Evolutionary conservation across 495 filamentous ascomycete species (phyloP), one percentile per base, ranked within the genome.

Genomic region (Staphylotrichum longicolle): DNA sequence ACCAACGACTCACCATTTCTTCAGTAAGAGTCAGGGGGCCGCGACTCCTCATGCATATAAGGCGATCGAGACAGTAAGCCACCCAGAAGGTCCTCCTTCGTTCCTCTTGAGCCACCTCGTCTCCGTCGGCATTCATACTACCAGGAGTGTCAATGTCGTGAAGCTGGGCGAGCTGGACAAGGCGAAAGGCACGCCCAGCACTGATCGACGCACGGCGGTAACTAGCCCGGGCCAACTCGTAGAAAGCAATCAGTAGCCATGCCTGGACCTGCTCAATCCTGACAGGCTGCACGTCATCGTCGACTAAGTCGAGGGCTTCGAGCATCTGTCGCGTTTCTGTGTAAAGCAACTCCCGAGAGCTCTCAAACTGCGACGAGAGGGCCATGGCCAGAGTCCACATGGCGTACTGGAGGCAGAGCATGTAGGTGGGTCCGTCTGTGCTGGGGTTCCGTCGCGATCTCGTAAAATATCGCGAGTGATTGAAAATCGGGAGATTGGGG

Each of bases 321-420:
- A 86, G 74, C 69, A 78, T 78, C 37, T 72, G 74, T 15, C 77
- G 72, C 2, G 81, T 81, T 39, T 82, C 76, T 4, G 65, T 66
- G 64, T 85, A 84, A 4, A 85, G 65, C 0, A 68, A 42, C 2
- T 82, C 78, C 10, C 78, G 71, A 10, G 80, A 66, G 11, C 73
- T 66, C 27, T 78, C 72, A 54, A 83, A 82, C 52, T 83, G 82
- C 2, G 79, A 77, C 1, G 83, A 85, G 4, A 80, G 67, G 0
- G 78, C 77, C 35, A 78, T 78, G 9, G 83, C 81, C 7, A 81
- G 62, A 1, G 81, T 80, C 77, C 82, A 83, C 81, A 85, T 84
- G 37, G 83, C 81, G 63, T 78, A 77, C 54, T 82, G 80, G 8
- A 86, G 65, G 61, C 80, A 81, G 41, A 72, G 58, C 40, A 73